These are phyloP conservation scores for Sclerotinia borealis DNA, from an alignment of 2,329 filamentous ascomycete species.

Conservation along the genomic window DNA sequence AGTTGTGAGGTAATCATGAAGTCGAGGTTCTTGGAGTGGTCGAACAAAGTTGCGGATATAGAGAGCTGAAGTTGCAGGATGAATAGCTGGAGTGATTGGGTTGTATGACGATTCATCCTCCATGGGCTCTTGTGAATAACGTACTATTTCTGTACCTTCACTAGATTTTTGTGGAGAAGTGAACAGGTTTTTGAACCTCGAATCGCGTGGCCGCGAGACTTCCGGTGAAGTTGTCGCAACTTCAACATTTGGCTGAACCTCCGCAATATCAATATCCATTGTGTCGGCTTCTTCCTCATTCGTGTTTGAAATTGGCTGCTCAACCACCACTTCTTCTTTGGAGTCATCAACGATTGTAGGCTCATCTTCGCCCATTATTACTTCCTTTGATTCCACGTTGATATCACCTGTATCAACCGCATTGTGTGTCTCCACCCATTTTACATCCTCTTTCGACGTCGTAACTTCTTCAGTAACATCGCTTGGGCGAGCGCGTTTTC, in stretches of 20 bases:
- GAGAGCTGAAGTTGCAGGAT: slow-evolving; percentile 68
- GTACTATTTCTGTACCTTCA: slow-evolving; percentile 15
- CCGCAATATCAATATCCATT: slow-evolving; percentile 10
- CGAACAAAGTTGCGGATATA: slow-evolving; percentile 92
- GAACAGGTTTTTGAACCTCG: slow-evolving; percentile 44
- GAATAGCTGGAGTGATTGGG: slow-evolving; percentile 50
- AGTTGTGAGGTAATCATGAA: slow-evolving; percentile 62
- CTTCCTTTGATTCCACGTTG: slow-evolving; percentile 11
- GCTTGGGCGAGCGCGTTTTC: slow-evolving; percentile 49
- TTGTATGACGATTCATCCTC: slow-evolving; percentile 25
- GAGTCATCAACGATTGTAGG: slow-evolving; percentile 18
- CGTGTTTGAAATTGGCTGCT: slow-evolving; percentile 1
- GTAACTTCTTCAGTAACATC: slow-evolving; percentile 19
- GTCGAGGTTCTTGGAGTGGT: slow-evolving; percentile 62
- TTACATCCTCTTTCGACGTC: slow-evolving; percentile 18
- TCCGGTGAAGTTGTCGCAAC: slow-evolving; percentile 8
- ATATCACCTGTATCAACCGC: slow-evolving; percentile 17
- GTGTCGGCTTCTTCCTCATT: not conserved
- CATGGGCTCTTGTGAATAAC: slow-evolving; percentile 14
- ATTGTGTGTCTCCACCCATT: slow-evolving; percentile 27
- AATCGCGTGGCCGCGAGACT: slow-evolving; percentile 31
- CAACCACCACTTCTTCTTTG: slow-evolving; percentile 18
- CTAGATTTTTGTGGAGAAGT: slow-evolving; percentile 3
- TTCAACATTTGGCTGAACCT: not conserved
- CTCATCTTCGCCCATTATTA: slow-evolving; percentile 3